Evolutionary conservation across 2,329 filamentous ascomycete genomes (phyloP).

Genomic region (Cytospora schulzeri): DNA sequence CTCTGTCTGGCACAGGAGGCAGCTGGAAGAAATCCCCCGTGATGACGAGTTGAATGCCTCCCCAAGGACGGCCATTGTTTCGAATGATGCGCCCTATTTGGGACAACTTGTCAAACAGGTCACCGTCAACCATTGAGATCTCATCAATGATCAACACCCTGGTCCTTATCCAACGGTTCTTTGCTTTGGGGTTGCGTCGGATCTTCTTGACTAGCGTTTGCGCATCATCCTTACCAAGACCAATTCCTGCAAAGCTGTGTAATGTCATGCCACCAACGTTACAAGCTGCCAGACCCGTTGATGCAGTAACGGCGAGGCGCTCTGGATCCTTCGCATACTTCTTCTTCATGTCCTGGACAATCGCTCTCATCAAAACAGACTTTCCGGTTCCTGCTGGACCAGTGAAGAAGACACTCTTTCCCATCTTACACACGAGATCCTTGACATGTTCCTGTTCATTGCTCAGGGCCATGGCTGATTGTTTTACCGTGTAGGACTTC

Average conservation of each 20-base stretch:
- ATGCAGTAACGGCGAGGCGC: constrained; percentile 88
- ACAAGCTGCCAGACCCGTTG: constrained; percentile 92
- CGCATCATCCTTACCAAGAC: constrained; percentile 86
- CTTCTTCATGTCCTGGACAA: constrained; percentile 77
- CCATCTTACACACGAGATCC: constrained; percentile 76
- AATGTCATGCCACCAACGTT: constrained; percentile 95
- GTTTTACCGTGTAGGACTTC: constrained; percentile 40
- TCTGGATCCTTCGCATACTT: constrained; percentile 80
- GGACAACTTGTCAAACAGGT: constrained; percentile 94
- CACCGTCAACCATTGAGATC: constrained; percentile 97
- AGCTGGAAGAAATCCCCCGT: constrained; percentile 98
- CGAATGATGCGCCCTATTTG: constrained; percentile 81
- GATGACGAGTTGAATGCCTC: constrained; percentile 92
- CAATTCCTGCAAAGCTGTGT: constrained; percentile 95
- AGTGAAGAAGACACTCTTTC: constrained; percentile 95
- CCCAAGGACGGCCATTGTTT: constrained; percentile 91
- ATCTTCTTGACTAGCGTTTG: constrained; percentile 86
- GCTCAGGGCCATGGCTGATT: constrained; percentile 71
- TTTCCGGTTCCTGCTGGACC: constrained; percentile 96
- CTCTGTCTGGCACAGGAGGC: constrained; percentile 84
- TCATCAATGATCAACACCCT: constrained; percentile 91
- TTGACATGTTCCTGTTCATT: constrained; percentile 84
- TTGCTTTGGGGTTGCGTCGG: constrained; percentile 82
- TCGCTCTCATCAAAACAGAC: constrained; percentile 90
- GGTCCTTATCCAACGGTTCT: constrained; percentile 83